Conservation (phyloP, 768 basidiomycete genomes). For the Mycena metata region DNA sequence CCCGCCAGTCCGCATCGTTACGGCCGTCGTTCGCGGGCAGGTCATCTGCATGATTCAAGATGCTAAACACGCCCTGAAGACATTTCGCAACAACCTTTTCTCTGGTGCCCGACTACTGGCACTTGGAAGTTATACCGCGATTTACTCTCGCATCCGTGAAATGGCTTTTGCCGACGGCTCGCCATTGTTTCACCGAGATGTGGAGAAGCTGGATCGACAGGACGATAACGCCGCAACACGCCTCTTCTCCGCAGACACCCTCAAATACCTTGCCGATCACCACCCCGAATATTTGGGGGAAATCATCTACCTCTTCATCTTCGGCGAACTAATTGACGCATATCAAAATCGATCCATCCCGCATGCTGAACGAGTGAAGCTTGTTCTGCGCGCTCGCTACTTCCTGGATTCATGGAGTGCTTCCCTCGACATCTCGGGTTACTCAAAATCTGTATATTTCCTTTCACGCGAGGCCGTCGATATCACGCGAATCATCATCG, state of each 20-base stretch:
- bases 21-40: neutral
- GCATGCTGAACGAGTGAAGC: conserved; percentile 44
- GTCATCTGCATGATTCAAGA: conserved; percentile 39
- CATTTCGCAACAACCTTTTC: conserved; percentile 48
- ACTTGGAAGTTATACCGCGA: conserved; percentile 41
- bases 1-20: neutral
- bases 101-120: conserved; percentile 47
- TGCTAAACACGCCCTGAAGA: conserved; percentile 50
- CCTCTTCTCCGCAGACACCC: conserved; percentile 51
- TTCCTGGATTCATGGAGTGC: conserved; percentile 49
- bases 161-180: conserved; percentile 38
- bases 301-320: conserved; percentile 56
- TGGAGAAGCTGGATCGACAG: conserved; percentile 57
- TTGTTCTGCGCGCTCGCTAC: conserved; percentile 48
- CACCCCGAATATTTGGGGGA: conserved; percentile 45
- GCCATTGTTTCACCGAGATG: conserved; percentile 46
- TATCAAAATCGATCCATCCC: conserved; percentile 50
- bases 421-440: too few species aligned
- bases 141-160: conserved; percentile 40
- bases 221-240: conserved; percentile 59
- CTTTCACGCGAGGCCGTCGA: too few species aligned
- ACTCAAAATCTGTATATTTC: too few species aligned
- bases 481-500: too few species aligned
- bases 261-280: conserved; percentile 43
- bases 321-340: conserved; percentile 55